Evolutionary conservation across 371 early-diverging fungal species (phyloP).

Genomic region (Coemansia sp.): DNA sequence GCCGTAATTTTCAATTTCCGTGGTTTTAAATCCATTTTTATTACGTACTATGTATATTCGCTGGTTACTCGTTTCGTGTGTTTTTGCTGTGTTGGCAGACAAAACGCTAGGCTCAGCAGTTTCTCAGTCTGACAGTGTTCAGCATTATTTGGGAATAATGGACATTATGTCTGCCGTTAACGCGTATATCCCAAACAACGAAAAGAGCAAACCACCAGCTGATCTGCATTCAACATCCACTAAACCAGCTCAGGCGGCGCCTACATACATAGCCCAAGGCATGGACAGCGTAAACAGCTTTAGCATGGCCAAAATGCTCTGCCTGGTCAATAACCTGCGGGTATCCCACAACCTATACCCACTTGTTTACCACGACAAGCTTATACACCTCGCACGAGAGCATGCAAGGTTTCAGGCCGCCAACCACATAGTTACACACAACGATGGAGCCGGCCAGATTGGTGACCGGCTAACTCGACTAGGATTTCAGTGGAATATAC

Average conservation of each 20-base stretch:
- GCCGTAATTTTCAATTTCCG: too few species aligned
- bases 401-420: slow-evolving; percentile 34
- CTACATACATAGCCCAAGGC: slow-evolving; percentile 16
- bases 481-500: slow-evolving; percentile 22
- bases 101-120: neutral
- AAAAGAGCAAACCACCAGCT: neutral
- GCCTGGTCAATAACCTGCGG: slow-evolving; percentile 32
- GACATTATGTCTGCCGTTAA: neutral
- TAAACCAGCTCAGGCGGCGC: neutral
- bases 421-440: slow-evolving; percentile 32
- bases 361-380: slow-evolving; percentile 19
- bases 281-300: slow-evolving; percentile 10
- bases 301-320: slow-evolving; percentile 38
- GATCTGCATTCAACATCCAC: neutral
- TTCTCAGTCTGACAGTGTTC: neutral
- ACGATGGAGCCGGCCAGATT: slow-evolving; percentile 21
- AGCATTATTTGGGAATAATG: neutral
- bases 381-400: slow-evolving; percentile 17
- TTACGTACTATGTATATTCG: neutral
- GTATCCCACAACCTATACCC: slow-evolving; percentile 8
- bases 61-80: neutral
- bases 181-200: neutral
- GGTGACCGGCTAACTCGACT: slow-evolving; percentile 35
- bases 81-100: neutral
- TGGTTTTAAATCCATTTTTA: neutral